These are phyloP conservation scores for Macrophomina phaseolina DNA, from an alignment of 2,329 filamentous ascomycete genomes.

Conservation along the genomic window DNA sequence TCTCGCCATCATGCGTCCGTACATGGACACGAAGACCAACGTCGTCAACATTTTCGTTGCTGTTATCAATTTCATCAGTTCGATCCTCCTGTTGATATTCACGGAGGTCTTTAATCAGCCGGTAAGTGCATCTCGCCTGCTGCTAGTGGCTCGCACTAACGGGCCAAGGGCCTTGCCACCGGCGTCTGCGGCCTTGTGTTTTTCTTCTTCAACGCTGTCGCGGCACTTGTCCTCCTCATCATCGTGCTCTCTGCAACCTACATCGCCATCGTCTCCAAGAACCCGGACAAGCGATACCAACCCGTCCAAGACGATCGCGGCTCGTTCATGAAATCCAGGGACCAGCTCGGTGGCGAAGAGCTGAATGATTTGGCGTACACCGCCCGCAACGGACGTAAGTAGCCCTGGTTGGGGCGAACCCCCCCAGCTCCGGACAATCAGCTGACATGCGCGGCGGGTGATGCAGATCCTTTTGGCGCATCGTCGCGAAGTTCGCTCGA, in stretches of 20 bases:
- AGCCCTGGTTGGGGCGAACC: too few species aligned
- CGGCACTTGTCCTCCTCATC: constrained; percentile 80
- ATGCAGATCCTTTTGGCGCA: background rate
- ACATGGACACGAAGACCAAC: constrained; percentile 99
- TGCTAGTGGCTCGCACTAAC: constrained; percentile 29
- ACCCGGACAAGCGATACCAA: constrained; percentile 94
- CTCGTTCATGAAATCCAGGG: constrained; percentile 96
- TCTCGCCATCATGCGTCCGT: constrained; percentile 81
- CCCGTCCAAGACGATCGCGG: constrained; percentile 95
- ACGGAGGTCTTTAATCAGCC: constrained; percentile 85
- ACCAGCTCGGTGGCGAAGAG: constrained; percentile 77
- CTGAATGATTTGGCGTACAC: constrained; percentile 90
- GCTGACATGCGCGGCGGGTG: background rate
- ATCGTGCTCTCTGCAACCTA: constrained; percentile 77
- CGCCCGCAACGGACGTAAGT: constrained; percentile 74
- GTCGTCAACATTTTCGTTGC: constrained; percentile 93
- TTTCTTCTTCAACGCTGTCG: constrained; percentile 84
- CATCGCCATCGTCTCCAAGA: constrained; percentile 87
- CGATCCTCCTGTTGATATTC: constrained; percentile 87
- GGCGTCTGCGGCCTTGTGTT: constrained; percentile 88
- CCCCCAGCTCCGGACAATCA: background rate
- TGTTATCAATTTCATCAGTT: constrained; percentile 86
- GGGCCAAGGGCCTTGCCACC: constrained; percentile 69
- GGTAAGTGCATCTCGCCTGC: constrained; percentile 48
- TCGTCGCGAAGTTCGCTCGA: background rate